These are phyloP conservation scores for Ophiostoma australiae DNA, from an alignment of 2,329 filamentous ascomycete species.

Conservation along the genomic window DNA sequence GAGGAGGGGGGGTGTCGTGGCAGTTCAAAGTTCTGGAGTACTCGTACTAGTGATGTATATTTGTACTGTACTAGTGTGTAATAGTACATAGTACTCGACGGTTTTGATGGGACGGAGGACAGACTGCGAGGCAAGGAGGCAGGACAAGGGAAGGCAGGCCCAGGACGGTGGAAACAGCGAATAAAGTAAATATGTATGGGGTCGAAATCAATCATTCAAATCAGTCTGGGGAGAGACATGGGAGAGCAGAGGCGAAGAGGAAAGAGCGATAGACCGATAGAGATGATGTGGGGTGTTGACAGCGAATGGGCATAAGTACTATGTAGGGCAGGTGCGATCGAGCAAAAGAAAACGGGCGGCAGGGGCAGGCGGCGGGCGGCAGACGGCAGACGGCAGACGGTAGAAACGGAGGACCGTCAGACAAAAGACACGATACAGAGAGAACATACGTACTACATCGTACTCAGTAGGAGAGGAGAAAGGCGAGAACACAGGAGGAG, in stretches of 20 bases:
- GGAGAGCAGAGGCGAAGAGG: not conserved
- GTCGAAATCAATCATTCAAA: not conserved
- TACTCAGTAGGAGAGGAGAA: too few relatives aligned
- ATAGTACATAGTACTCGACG: not conserved
- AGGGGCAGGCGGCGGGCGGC: not conserved
- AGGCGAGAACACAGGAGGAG: not conserved
- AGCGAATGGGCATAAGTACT: conserved; percentile 1
- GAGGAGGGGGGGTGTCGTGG: conserved; percentile 13
- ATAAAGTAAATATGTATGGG: not conserved
- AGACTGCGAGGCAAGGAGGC: not conserved
- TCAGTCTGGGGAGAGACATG: not conserved
- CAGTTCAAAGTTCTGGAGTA: not conserved
- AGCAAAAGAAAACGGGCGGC: not conserved
- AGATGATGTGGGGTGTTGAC: not conserved
- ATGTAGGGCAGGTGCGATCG: conserved; percentile 10
- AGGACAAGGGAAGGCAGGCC: not conserved
- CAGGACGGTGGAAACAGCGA: conserved; percentile 4
- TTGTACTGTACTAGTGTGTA: too few relatives aligned
- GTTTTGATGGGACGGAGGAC: conserved; percentile 3
- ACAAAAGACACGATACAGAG: not conserved
- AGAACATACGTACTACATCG: too few relatives aligned
- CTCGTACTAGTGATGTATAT: not conserved
- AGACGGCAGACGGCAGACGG: not conserved
- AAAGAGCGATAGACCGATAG: not conserved
- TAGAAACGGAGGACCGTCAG: not conserved